Percentiles rank a stretch among this genome's conserved stretches.
Conservation (phyloP, 176 grass and related monocot species). For the Bolboschoenus planiculmis region DNA sequence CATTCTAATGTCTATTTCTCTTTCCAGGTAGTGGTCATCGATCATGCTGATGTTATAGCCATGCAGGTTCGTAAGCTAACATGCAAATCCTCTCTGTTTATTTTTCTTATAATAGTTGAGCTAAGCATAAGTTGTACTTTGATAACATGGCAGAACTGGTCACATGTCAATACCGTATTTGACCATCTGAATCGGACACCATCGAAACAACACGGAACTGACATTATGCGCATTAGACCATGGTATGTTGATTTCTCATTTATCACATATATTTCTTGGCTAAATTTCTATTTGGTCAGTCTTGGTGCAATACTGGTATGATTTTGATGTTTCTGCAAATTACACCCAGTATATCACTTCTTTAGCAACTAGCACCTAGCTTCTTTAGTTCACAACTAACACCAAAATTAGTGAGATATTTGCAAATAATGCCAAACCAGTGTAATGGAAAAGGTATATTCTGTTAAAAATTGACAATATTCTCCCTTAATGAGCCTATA, state of each 20-base stretch:
- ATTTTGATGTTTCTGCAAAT: not conserved
- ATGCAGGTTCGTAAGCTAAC: slow-evolving; percentile 66
- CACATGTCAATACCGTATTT: slow-evolving; percentile 67
- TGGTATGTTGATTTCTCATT: slow-evolving; percentile 45
- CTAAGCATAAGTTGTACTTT: slow-evolving; percentile 22
- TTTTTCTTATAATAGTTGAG: not conserved
- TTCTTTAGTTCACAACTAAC: not conserved
- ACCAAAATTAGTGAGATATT: not conserved
- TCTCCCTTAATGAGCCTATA: not conserved
- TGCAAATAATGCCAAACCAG: not conserved
- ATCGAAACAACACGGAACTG: slow-evolving; percentile 77
- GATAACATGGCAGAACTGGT: slow-evolving; percentile 61
- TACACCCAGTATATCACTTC: not conserved
- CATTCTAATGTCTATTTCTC: slow-evolving; percentile 7
- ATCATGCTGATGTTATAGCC: slow-evolving; percentile 82
- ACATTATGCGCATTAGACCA: slow-evolving; percentile 90
- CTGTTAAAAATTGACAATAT: not conserved
- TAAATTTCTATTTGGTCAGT: not conserved
- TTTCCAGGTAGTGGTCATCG: slow-evolving; percentile 70
- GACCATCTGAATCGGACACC: slow-evolving; percentile 80
- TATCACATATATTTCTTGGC: slow-evolving; percentile 11
- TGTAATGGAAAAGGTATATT: not conserved
- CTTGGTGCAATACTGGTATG: not conserved
- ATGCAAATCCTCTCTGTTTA: slow-evolving; percentile 15
- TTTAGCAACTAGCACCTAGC: not conserved